A percentile compares a stretch with the other conserved stretches of the same genome.
phyloP scores from a whole-genome alignment of 441 rosid genomes.

The Rhodomyrtus psidioides region DNA sequence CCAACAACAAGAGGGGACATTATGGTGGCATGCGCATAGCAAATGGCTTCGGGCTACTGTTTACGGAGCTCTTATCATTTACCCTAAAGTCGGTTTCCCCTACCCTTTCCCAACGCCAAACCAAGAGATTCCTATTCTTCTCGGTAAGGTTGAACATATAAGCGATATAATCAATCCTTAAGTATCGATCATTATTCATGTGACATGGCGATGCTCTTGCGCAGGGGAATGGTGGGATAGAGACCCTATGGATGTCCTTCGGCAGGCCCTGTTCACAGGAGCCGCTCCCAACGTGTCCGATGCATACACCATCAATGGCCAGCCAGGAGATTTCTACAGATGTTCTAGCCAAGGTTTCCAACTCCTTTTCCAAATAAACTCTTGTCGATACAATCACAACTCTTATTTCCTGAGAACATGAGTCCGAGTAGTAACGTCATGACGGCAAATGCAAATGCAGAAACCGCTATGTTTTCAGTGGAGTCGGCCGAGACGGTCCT shows the following conservation, averaged over 20 bases:
- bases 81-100: constrained; percentile 36
- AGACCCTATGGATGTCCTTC: constrained; percentile 33
- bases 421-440: background rate
- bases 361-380: background rate
- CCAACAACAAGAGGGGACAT: constrained; percentile 48
- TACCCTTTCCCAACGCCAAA: constrained; percentile 56
- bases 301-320: constrained; percentile 41
- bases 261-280: constrained; percentile 24
- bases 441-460: constrained; percentile 9
- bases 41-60: constrained; percentile 69
- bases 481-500: constrained; percentile 45
- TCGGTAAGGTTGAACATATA: constrained; percentile 27
- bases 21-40: constrained; percentile 84
- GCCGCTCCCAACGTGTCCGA: constrained; percentile 37
- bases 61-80: constrained; percentile 57
- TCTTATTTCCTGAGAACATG: background rate
- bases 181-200: background rate
- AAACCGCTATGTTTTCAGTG: constrained; percentile 33
- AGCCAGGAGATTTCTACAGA: constrained; percentile 39
- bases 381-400: background rate
- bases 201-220: background rate
- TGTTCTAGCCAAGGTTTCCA: constrained; percentile 37
- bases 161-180: background rate
- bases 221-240: constrained; percentile 49
- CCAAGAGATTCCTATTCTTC: constrained; percentile 50